Evolutionary conservation across 768 basidiomycete genomes (phyloP).

Genomic region (Pleurotus tuoliensis): DNA sequence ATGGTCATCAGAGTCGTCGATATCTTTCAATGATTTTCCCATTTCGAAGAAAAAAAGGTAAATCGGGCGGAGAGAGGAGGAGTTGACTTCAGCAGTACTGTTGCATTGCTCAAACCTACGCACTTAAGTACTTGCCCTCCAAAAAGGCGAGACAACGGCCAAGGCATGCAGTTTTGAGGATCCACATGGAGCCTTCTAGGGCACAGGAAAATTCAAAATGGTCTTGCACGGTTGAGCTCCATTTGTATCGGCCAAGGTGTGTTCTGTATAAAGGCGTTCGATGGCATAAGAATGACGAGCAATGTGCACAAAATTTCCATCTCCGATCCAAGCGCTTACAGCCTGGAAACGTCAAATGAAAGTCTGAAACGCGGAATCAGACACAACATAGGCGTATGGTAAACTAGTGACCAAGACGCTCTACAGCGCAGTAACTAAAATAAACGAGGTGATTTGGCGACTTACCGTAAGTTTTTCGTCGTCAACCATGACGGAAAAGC

Average conservation of each 20-base stretch:
- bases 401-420: no score
- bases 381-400: no score
- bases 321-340: conserved; percentile 4
- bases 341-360: background rate
- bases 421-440: no score
- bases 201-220: background rate
- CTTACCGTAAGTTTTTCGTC: no score
- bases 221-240: background rate
- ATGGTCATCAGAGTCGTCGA: background rate
- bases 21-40: conserved; percentile 7
- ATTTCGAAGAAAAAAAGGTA: background rate
- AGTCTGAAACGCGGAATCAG: no score
- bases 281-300: conserved; percentile 6
- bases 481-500: no score
- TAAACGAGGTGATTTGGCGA: no score
- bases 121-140: conserved; percentile 2
- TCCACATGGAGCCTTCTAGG: conserved; percentile 7
- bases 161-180: conserved; percentile 3
- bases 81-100: background rate
- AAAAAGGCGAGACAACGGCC: conserved; percentile 1
- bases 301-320: background rate
- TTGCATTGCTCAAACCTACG: background rate
- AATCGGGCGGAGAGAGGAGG: background rate
- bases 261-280: background rate
- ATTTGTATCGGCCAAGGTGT: background rate